These are phyloP conservation scores for Scutellaria minor DNA, from an alignment of 257 asterid species.

Conservation along the genomic window DNA sequence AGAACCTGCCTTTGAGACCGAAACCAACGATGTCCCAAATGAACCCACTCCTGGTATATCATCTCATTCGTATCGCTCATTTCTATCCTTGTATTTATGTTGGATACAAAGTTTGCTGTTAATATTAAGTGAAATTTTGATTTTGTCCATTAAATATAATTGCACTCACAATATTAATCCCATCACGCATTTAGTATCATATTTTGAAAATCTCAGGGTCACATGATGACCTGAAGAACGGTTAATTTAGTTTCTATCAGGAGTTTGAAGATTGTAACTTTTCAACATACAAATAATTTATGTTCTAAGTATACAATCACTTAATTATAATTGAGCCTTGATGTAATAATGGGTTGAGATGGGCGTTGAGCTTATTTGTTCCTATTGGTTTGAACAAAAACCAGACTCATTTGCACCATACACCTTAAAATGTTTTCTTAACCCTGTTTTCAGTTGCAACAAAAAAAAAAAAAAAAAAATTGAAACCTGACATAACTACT, in stretches of 20 bases:
- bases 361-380: background rate
- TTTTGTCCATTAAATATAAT: background rate
- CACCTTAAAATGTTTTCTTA: background rate
- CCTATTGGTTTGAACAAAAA: background rate
- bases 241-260: background rate
- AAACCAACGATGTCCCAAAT: slow-evolving; percentile 44
- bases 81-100: background rate
- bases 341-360: background rate
- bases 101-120: slow-evolving; percentile 8
- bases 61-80: background rate
- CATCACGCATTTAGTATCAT: slow-evolving; percentile 6
- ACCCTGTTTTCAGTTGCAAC: background rate
- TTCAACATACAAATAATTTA: background rate
- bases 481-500: slow-evolving; percentile 27
- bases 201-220: background rate
- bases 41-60: slow-evolving; percentile 59
- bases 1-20: slow-evolving; percentile 69
- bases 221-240: background rate
- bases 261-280: background rate
- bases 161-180: background rate
- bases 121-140: background rate
- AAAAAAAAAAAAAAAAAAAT: too few relatives aligned
- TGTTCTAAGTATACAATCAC: background rate
- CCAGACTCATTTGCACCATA: background rate
- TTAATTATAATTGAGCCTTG: background rate